These are phyloP conservation scores for Blastocystis sp. DNA, from an alignment of 352 stramenopile genomes.

Conservation along the genomic window DNA sequence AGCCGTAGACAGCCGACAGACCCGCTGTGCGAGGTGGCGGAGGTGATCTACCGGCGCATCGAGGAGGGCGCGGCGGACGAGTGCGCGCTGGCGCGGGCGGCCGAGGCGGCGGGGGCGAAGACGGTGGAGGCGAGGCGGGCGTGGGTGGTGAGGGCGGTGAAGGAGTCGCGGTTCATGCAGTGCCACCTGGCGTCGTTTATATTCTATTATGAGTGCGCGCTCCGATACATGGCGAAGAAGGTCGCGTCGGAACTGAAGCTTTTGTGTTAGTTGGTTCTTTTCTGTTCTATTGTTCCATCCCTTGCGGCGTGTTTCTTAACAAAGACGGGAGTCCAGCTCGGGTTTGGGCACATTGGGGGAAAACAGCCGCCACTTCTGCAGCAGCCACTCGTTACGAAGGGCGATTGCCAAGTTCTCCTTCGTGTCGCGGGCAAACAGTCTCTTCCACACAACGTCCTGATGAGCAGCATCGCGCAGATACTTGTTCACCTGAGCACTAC, in stretches of 20 bases:
- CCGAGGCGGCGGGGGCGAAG: not conserved
- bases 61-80: not conserved
- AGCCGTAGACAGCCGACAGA: constrained; percentile 39
- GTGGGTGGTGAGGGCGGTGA: not conserved
- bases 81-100: not conserved
- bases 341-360: constrained; percentile 12
- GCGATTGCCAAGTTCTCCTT: not conserved
- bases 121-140: not conserved
- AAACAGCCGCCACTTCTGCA: not conserved
- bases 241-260: not conserved
- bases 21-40: not conserved
- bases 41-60: not conserved
- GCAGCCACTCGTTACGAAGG: constrained; percentile 30
- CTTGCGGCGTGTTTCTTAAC: not conserved
- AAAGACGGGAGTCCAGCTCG: not conserved
- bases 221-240: constrained; percentile 27
- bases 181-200: constrained; percentile 29
- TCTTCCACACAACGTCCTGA: constrained; percentile 24
- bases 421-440: not conserved
- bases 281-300: not conserved
- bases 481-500: constrained; percentile 17
- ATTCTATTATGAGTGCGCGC: constrained; percentile 45
- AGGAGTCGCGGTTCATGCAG: constrained; percentile 26
- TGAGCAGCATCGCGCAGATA: constrained; percentile 5
- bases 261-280: not conserved